Percentiles rank a stretch among this genome's conserved stretches.
These are phyloP conservation scores for Ophiocytium majus DNA, from an alignment of 352 stramenopile species.

Conservation along the genomic window DNA sequence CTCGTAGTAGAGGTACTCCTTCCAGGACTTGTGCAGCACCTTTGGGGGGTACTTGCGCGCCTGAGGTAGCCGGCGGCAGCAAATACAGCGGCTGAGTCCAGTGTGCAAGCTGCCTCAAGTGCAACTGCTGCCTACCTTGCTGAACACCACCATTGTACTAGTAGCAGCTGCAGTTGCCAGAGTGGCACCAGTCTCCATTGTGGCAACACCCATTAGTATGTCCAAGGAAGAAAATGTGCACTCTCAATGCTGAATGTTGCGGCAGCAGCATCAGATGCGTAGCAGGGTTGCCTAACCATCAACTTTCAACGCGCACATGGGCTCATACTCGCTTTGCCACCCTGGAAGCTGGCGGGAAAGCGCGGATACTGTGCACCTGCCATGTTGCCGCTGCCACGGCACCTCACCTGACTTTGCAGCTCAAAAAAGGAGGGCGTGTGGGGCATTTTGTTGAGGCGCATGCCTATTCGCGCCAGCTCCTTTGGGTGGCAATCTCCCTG, in stretches of 20 bases:
- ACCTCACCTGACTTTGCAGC: constrained; percentile 39
- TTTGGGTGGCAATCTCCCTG: constrained; percentile 61
- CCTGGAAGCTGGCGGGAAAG: not conserved
- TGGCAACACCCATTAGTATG: too few species aligned
- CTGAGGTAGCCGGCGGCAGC: not conserved
- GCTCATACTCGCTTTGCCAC: not conserved
- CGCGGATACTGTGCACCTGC: not conserved
- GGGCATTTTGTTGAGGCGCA: constrained; percentile 39
- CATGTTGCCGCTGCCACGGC: not conserved
- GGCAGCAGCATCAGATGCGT: not conserved
- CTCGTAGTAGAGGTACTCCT: constrained; percentile 49
- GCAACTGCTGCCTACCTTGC: not conserved
- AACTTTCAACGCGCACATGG: not conserved
- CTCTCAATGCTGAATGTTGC: not conserved
- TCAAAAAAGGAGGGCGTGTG: constrained; percentile 37
- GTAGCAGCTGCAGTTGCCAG: not conserved
- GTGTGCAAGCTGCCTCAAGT: not conserved
- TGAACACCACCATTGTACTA: not conserved
- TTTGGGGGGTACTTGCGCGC: constrained; percentile 39
- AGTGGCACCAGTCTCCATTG: too few species aligned
- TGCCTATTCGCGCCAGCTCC: constrained; percentile 50
- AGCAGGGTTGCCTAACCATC: not conserved
- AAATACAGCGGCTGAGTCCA: not conserved
- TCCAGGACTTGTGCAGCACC: constrained; percentile 52
- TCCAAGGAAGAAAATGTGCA: not conserved